These are phyloP conservation scores for Pontederia crassipes DNA, from an alignment of 176 grass and related monocot species.

Conservation along the genomic window DNA sequence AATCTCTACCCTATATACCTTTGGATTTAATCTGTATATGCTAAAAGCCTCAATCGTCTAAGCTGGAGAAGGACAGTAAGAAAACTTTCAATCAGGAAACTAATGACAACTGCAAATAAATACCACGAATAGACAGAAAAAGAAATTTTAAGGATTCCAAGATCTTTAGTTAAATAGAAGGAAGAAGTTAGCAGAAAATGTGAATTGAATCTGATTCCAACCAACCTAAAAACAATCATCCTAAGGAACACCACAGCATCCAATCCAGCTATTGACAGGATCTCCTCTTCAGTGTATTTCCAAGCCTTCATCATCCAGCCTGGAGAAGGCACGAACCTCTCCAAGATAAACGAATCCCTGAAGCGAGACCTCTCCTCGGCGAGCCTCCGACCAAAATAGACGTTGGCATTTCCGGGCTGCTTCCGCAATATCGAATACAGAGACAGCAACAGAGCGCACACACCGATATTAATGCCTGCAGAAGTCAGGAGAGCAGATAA, in stretches of 20 bases:
- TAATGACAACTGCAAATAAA: no score
- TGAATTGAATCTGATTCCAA: not conserved
- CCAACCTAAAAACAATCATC: slow-evolving; percentile 75
- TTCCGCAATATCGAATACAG: slow-evolving; percentile 87
- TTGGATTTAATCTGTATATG: no score
- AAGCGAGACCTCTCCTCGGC: slow-evolving; percentile 45
- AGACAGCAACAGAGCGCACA: slow-evolving; percentile 55
- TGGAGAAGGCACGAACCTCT: slow-evolving; percentile 73
- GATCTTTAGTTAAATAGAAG: no score
- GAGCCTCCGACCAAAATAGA: slow-evolving; percentile 82
- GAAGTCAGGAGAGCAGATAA: slow-evolving; percentile 69
- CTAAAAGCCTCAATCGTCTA: no score
- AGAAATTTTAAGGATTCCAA: no score
- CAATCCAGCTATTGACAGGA: slow-evolving; percentile 57
- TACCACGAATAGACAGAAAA: no score
- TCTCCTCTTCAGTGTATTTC: slow-evolving; percentile 70
- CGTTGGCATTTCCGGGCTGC: slow-evolving; percentile 71
- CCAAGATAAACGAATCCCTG: slow-evolving; percentile 55
- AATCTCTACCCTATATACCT: no score
- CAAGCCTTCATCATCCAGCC: slow-evolving; percentile 82
- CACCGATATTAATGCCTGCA: slow-evolving; percentile 81
- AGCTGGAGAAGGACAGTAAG: no score
- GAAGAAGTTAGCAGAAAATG: not conserved
- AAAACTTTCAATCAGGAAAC: no score
- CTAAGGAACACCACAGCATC: slow-evolving; percentile 91